These are phyloP conservation scores for Vickermania ingenoplastis DNA, from an alignment of 208 protist genomes.

Conservation along the genomic window DNA sequence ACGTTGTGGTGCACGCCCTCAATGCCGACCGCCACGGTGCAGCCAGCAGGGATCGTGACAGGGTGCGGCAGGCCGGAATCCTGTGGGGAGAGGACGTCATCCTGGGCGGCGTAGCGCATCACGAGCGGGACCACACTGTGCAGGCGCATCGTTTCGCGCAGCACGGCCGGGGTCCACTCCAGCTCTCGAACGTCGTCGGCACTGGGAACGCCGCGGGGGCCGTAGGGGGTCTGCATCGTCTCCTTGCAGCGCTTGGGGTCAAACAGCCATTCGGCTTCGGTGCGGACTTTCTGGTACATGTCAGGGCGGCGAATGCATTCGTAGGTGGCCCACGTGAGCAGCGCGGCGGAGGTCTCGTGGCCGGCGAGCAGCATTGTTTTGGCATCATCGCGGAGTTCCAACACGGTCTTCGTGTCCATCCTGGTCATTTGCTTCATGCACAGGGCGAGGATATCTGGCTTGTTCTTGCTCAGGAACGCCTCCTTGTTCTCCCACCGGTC, in stretches of 20 bases:
- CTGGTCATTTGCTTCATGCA: slow-evolving; percentile 78
- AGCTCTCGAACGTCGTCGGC: slow-evolving; percentile 52
- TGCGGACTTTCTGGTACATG: slow-evolving; percentile 34
- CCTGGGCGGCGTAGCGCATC: slow-evolving; percentile 67
- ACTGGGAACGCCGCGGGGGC: slow-evolving; percentile 45
- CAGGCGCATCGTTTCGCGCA: slow-evolving; percentile 78
- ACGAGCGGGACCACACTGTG: slow-evolving; percentile 84
- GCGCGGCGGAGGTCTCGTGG: slow-evolving; percentile 82
- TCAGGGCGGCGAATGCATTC: slow-evolving; percentile 66
- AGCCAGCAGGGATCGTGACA: slow-evolving; percentile 61
- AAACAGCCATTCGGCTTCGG: slow-evolving; percentile 61
- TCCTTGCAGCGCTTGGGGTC: slow-evolving; percentile 48
- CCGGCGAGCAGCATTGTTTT: slow-evolving; percentile 87
- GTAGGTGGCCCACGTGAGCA: slow-evolving; percentile 88
- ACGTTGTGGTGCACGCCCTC: slow-evolving; percentile 71
- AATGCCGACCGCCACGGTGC: slow-evolving; percentile 72
- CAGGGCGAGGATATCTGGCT: slow-evolving; percentile 64
- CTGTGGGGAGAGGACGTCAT: slow-evolving; percentile 55
- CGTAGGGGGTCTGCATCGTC: slow-evolving; percentile 49
- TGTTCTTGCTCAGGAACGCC: slow-evolving; percentile 17
- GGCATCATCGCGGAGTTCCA: slow-evolving; percentile 77
- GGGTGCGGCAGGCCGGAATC: slow-evolving; percentile 69
- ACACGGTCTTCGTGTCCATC: slow-evolving; percentile 35
- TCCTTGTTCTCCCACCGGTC: slow-evolving; percentile 44
- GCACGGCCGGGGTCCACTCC: slow-evolving; percentile 60